Base-by-base conservation (phyloP, 257 asterid genomes). In the Craterostigma plantagineum region DNA sequence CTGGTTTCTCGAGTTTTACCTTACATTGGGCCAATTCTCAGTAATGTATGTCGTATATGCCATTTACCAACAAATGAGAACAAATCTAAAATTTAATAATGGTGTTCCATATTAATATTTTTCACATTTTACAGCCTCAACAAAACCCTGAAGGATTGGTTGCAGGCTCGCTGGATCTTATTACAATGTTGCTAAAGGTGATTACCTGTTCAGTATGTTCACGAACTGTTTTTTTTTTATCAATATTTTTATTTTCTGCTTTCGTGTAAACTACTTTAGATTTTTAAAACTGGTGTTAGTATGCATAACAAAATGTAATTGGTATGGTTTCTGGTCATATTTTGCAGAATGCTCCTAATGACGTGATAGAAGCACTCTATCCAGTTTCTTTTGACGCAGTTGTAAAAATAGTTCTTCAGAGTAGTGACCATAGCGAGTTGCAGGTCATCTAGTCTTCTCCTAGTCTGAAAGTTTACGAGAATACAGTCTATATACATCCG, bases 91-190 rank as follows among this genome's bases (percentile, higher is more conserved):
- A 9, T 15, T 1, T 41, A 7, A 11, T 1, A 10, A 15, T 16
- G 33, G 3, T 43, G 1, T 12, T 60, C 57, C 59, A 58, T 62
- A 41, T 60, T 46, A 16, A 51, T 54, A 14, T 35, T 42, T 49
- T 48, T 42, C 46, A 17, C 65, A 45, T 62, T 65, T 70, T 45
- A 61, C 86, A 87, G 98, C 92, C 98, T 18, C 91, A 70, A 11
- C 93, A 74, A 67, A 91, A 82, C 71, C 79, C 93, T 44, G 93
- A 76, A 33, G 91, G 93, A 52, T 74, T 83, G 63, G 91, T 82
- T 59, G 79, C 98, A 59, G 93, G 92, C 56, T 74, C 93, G 16
- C 69, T 87, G 61, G 98, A 87, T 75, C 93, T 87, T 51, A 52
- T 79, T 39, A 62, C 91, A 45, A 76, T 87, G 93, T 64, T 87